A percentile compares a stretch with the other conserved stretches of the same genome.
Evolutionary conservation across 2,329 filamentous ascomycete species (phyloP).

Genomic region (Verticillium dahliae): DNA sequence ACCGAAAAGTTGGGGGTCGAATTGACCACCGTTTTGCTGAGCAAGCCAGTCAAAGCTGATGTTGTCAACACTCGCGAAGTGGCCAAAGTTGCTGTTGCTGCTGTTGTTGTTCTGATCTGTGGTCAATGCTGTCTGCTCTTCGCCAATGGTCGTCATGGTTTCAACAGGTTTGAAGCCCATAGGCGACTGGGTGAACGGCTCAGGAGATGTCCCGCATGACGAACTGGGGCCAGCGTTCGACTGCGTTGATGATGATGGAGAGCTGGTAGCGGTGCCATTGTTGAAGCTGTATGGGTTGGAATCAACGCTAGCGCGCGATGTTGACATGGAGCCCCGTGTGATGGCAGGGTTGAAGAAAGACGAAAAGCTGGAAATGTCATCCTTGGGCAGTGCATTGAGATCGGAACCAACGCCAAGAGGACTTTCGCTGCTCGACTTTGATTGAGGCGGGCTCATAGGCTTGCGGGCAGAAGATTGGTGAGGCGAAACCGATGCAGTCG

Average conservation of each 20-base stretch:
- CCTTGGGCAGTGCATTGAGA: constrained; percentile 25
- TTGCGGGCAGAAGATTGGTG: constrained; percentile 16
- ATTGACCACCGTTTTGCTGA: constrained; percentile 76
- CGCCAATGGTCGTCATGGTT: constrained; percentile 57
- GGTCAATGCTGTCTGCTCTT: constrained; percentile 46
- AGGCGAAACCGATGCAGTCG: constrained; percentile 7
- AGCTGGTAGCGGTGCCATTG: constrained; percentile 52
- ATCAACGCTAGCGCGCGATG: constrained; percentile 44
- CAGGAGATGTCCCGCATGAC: constrained; percentile 71
- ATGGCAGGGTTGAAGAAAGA: constrained; percentile 54
- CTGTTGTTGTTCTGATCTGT: constrained; percentile 20
- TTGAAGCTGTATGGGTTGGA: constrained; percentile 39
- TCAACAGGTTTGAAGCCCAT: constrained; percentile 57
- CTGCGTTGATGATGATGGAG: constrained; percentile 57
- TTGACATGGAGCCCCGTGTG: constrained; percentile 30
- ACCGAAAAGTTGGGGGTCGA: constrained; percentile 86
- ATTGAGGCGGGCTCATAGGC: constrained; percentile 25
- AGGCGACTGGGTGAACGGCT: constrained; percentile 68
- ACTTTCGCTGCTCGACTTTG: constrained; percentile 15
- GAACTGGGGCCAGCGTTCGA: constrained; percentile 52
- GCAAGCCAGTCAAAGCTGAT: constrained; percentile 67
- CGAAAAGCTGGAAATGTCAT: constrained; percentile 48
- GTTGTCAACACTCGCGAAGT: constrained; percentile 35
- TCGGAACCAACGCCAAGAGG: background rate
- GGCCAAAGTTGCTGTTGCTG: background rate